phyloP scores from a whole-genome alignment of 164 flowering plant genomes.

The Stephania cephalantha region DNA sequence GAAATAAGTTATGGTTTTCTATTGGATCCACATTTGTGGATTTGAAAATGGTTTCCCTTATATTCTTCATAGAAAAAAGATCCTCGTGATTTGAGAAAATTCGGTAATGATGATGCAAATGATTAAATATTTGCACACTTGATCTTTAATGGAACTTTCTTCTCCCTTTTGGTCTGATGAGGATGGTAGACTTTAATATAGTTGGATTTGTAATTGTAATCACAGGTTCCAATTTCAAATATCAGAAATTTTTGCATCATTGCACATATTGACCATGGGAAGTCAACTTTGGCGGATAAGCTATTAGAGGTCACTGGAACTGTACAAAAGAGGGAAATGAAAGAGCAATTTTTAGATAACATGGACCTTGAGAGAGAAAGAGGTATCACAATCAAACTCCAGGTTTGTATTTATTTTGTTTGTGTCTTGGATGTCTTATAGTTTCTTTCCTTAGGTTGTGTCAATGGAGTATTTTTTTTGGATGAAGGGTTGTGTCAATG shows the following conservation, averaged over 20 bases:
- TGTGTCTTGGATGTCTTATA: neutral
- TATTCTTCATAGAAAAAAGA: too few species aligned
- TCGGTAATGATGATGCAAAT: neutral
- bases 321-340: constrained; percentile 84
- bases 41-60: too few species aligned
- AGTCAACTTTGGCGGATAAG: constrained; percentile 93
- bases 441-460: neutral
- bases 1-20: too few species aligned
- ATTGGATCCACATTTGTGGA: too few species aligned
- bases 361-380: constrained; percentile 98
- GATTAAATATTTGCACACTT: neutral
- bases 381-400: constrained; percentile 94
- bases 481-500: neutral
- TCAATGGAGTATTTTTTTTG: neutral
- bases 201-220: neutral
- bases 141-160: neutral
- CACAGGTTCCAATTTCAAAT: constrained; percentile 75
- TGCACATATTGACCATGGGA: constrained; percentile 97
- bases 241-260: constrained; percentile 89
- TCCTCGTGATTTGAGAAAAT: too few species aligned
- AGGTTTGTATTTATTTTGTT: constrained; percentile 35
- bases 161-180: neutral
- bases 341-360: constrained; percentile 95
- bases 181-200: neutral
- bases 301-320: constrained; percentile 88